Evolutionary conservation across 306 rosid genomes (phyloP).

Genomic region (Pyrus communis): DNA sequence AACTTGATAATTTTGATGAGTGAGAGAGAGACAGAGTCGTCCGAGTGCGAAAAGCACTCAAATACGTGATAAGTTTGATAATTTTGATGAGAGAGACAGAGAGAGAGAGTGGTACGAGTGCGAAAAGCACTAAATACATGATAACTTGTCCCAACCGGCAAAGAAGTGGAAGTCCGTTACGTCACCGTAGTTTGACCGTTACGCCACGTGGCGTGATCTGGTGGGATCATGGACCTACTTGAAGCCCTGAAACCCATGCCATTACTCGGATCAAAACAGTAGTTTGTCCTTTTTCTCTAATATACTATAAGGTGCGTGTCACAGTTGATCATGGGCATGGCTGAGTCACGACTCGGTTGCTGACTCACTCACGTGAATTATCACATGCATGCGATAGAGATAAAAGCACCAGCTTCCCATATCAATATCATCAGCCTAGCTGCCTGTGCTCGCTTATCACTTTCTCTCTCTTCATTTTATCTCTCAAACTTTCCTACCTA

Average conservation of each 20-base stretch:
- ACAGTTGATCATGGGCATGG: background rate
- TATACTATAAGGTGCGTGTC: background rate
- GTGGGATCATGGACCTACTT: background rate
- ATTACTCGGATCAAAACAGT: background rate
- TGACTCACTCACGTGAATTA: background rate
- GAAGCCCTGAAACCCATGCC: background rate
- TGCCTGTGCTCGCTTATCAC: background rate
- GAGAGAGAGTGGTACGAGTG: too few species aligned
- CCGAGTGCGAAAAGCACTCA: too few species aligned
- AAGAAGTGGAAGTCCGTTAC: background rate
- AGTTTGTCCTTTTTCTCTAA: too few species aligned
- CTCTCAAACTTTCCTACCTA: too few species aligned
- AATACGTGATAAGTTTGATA: background rate
- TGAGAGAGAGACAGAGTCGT: too few species aligned
- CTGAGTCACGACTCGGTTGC: background rate
- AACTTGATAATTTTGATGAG: too few species aligned
- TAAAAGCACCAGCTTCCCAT: background rate
- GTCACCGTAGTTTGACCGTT: background rate
- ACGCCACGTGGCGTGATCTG: background rate
- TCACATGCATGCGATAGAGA: background rate
- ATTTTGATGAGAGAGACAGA: too few species aligned
- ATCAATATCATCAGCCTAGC: background rate
- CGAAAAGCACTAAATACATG: too few species aligned
- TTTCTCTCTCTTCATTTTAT: background rate
- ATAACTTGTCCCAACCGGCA: background rate